A percentile compares a stretch with the other conserved stretches of the same genome.
Evolutionary conservation across 345 rosid genomes (phyloP).

Genomic region (Boechera retrofracta): DNA sequence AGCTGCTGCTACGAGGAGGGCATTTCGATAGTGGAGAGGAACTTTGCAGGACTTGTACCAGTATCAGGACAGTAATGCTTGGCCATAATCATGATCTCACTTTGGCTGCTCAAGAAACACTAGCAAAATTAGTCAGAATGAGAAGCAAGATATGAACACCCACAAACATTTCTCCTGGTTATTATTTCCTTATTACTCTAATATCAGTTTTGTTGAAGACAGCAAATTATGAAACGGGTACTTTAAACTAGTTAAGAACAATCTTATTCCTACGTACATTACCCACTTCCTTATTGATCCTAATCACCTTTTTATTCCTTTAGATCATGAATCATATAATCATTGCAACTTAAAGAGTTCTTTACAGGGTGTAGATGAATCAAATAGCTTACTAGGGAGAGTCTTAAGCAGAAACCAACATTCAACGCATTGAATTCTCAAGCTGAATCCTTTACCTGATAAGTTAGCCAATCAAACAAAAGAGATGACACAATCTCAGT

Average conservation of each 20-base stretch:
- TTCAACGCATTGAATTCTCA: conserved; percentile 40
- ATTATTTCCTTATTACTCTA: conserved; percentile 32
- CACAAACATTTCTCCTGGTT: conserved; percentile 1
- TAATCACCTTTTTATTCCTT: conserved; percentile 5
- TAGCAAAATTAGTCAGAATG: conserved; percentile 87
- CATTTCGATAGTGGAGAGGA: conserved; percentile 86
- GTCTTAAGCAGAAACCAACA: conserved; percentile 10
- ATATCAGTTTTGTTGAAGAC: conserved; percentile 36
- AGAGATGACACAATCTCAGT: conserved; percentile 35
- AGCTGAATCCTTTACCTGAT: conserved; percentile 16
- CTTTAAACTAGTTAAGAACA: conserved; percentile 11
- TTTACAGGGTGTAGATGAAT: not conserved
- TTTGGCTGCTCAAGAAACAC: conserved; percentile 91
- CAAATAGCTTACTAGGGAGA: conserved; percentile 1
- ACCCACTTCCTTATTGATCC: conserved; percentile 15
- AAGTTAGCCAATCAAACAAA: conserved; percentile 30
- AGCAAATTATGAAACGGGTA: conserved; percentile 26
- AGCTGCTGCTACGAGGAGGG: conserved; percentile 84
- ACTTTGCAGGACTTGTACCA: conserved; percentile 83
- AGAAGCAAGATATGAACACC: conserved; percentile 74
- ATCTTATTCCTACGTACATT: conserved; percentile 38
- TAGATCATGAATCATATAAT: not conserved
- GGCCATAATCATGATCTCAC: conserved; percentile 86
- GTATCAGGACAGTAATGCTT: conserved; percentile 92
- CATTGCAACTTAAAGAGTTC: conserved; percentile 14